Base-by-base conservation (phyloP, 257 asterid species). In the Rhazya stricta region DNA sequence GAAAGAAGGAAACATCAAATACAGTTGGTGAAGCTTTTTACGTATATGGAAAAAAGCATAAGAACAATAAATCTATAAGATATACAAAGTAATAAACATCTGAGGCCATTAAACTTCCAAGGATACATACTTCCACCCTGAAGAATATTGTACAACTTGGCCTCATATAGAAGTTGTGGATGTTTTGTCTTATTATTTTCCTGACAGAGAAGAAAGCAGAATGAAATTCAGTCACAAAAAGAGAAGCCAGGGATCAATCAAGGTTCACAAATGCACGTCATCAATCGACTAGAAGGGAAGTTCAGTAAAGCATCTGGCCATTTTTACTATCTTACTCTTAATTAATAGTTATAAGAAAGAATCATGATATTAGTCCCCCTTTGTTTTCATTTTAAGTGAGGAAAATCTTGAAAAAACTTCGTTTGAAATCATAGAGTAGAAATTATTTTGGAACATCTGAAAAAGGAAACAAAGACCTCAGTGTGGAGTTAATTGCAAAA, bases 81-180 rank as follows among this genome's bases (percentile, higher is more conserved):
- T 25, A 69, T 1, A 18, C 42, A 27, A 25, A 18, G 32, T 32
- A 19, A 16, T 6, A 9, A 19, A 66, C 63, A 25, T 42, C 66
- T 36, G 23, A 36, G 15, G 66, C 66, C 34, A 60, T 60, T 60
- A 19, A 65, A 65, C 29, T 36, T 65, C 46, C 37, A 19, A 65
- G 46, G 15, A 74, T 71, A 91, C 97, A 67, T 91, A 94, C 98
- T 90, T 88, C 98, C 98, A 61, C 98, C 97, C 85, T 90, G 96
- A 81, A 94, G 93, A 83, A 87, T 80, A 83, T 84, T 85, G 86
- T 94, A 94, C 69, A 94, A 81, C 83, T 94, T 94, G 73, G 98
- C 98, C 87, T 94, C 98, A 41, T 94, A 94, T 61, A 91, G 85
- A 77, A 94, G 91, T 76, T 94, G 98, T 25, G 97, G 98, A 77